Conservation (phyloP, 1,139 yeast genomes). For the Pichia sp. region DNA sequence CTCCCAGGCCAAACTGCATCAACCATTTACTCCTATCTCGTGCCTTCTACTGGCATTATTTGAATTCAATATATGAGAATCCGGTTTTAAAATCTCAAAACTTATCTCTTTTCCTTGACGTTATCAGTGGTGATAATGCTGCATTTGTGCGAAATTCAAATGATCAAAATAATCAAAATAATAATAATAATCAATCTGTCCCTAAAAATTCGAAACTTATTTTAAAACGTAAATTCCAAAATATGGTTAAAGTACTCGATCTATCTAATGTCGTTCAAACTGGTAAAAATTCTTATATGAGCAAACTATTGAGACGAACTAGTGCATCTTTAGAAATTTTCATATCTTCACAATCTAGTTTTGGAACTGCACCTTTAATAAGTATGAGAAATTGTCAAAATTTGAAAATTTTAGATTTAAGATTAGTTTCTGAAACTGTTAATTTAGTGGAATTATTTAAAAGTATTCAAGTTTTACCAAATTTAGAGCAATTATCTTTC, state of each 20-base stretch:
- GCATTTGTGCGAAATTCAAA: conserved; percentile 11
- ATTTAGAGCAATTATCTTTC: conserved; percentile 69
- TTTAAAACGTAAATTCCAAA: conserved; percentile 14
- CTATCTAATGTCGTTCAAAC: conserved; percentile 74
- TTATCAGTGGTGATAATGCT: conserved; percentile 18
- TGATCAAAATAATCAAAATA: background rate
- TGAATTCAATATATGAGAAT: conserved; percentile 54
- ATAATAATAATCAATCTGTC: too few relatives aligned
- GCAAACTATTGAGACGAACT: conserved; percentile 72
- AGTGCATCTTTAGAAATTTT: conserved; percentile 55
- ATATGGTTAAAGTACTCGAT: conserved; percentile 51
- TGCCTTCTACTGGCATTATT: conserved; percentile 48
- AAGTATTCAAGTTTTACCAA: conserved; percentile 56
- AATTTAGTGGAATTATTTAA: conserved; percentile 71
- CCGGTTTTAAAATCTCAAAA: conserved; percentile 64
- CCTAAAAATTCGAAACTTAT: conserved; percentile 8
- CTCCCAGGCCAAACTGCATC: conserved; percentile 38
- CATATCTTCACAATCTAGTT: conserved; percentile 91
- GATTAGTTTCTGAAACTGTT: conserved; percentile 88
- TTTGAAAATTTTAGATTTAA: conserved; percentile 61
- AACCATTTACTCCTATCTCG: conserved; percentile 55
- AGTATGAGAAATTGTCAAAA: conserved; percentile 65
- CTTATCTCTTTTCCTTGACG: conserved; percentile 63
- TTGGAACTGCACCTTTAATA: conserved; percentile 82
- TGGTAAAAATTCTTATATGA: conserved; percentile 89